These are phyloP conservation scores for Marchantia polymorpha DNA, from an alignment of 225 moss, liverwort and hornwort species.

Conservation along the genomic window DNA sequence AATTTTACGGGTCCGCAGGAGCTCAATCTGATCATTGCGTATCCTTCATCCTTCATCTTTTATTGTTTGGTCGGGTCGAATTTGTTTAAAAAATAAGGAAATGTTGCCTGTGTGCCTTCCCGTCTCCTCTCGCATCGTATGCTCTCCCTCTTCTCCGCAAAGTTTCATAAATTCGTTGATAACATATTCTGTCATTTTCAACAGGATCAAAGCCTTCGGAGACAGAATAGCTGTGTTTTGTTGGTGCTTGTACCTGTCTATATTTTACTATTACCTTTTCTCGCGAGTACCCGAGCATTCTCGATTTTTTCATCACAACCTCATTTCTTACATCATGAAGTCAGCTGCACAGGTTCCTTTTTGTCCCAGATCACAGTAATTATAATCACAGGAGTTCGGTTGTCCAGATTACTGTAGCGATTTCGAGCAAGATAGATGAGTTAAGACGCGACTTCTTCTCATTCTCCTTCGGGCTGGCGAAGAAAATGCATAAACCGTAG, in stretches of 20 bases:
- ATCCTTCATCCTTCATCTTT: constrained; percentile 68
- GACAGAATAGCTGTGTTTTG: neutral
- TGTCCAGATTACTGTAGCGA: neutral
- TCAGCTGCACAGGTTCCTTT: neutral
- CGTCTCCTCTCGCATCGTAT: neutral
- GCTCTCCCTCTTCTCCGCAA: neutral
- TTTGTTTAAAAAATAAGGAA: neutral
- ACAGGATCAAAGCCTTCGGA: neutral
- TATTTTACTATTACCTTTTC: neutral
- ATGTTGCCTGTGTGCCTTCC: neutral
- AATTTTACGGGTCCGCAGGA: constrained; percentile 95
- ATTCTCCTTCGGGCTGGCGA: too few species aligned
- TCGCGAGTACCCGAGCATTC: neutral
- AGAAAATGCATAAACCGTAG: too few species aligned
- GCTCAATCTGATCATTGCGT: constrained; percentile 99
- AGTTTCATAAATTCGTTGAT: neutral
- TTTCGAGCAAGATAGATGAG: neutral
- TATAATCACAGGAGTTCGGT: neutral
- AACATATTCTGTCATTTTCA: neutral
- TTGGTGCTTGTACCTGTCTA: neutral
- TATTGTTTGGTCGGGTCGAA: neutral
- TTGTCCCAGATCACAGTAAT: neutral
- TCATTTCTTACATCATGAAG: neutral
- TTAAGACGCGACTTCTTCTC: too few species aligned
- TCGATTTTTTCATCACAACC: neutral